These are phyloP conservation scores for Waitea zeae DNA, from an alignment of 1,284 basidiomycete genomes.

Conservation along the genomic window DNA sequence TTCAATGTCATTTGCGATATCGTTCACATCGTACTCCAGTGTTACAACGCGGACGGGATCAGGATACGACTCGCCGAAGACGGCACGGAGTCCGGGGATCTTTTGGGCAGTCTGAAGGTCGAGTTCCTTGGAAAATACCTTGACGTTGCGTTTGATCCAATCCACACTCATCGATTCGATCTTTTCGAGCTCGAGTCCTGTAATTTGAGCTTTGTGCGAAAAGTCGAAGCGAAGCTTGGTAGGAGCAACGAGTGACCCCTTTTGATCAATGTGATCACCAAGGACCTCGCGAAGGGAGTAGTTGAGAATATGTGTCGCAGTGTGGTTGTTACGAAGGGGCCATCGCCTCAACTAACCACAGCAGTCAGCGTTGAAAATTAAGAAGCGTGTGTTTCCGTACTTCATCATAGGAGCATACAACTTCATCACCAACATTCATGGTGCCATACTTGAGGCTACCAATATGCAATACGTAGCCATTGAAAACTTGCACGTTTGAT, in stretches of 20 bases:
- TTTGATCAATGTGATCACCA: conserved; percentile 96
- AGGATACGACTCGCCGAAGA: conserved; percentile 96
- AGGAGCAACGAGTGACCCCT: conserved; percentile 92
- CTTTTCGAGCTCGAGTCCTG: conserved; percentile 55
- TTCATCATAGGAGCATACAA: conserved; percentile 65
- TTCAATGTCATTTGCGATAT: conserved; percentile 71
- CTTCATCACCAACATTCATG: conserved; percentile 49
- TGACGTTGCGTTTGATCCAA: conserved; percentile 84
- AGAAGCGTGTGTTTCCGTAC: conserved; percentile 15
- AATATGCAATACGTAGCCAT: conserved; percentile 80
- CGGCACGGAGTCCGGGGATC: conserved; percentile 88
- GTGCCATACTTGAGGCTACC: conserved; percentile 72
- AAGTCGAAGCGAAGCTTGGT: conserved; percentile 97
- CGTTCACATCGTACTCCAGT: conserved; percentile 75
- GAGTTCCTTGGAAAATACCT: conserved; percentile 81
- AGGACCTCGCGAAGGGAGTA: conserved; percentile 83
- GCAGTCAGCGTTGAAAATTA: conserved; percentile 3
- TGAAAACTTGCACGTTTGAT: conserved; percentile 79
- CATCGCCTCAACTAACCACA: conserved; percentile 63
- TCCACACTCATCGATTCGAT: conserved; percentile 78
- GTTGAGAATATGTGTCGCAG: conserved; percentile 97
- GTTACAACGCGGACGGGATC: conserved; percentile 94
- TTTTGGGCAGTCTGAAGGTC: conserved; percentile 67
- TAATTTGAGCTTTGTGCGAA: conserved; percentile 84
- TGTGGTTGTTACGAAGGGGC: conserved; percentile 96